phyloP scores from a whole-genome alignment of 805 yeast species.

The Lipomyces sp. region DNA sequence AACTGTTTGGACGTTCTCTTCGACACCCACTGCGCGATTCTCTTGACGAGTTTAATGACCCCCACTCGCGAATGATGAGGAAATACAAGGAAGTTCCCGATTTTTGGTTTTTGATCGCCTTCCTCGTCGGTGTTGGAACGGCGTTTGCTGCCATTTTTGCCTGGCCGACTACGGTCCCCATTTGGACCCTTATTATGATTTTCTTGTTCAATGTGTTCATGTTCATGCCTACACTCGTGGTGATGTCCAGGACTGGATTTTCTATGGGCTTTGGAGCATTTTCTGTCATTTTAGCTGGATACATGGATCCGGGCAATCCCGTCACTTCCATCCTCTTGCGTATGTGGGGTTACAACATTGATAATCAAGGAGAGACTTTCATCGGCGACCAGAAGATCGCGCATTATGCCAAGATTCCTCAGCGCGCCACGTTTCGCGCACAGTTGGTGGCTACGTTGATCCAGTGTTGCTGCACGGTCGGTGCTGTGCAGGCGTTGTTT shows the following conservation, averaged over 20 bases:
- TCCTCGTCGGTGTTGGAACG: slow-evolving; percentile 44
- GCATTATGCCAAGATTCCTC: slow-evolving; percentile 47
- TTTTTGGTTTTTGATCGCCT: slow-evolving; percentile 47
- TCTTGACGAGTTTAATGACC: slow-evolving; percentile 35
- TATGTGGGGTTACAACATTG: slow-evolving; percentile 55
- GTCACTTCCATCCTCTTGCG: slow-evolving; percentile 51
- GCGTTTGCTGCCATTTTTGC: slow-evolving; percentile 41
- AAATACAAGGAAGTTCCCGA: slow-evolving; percentile 44
- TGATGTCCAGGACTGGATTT: slow-evolving; percentile 45
- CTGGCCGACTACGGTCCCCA: slow-evolving; percentile 40
- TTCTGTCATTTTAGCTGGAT: slow-evolving; percentile 18
- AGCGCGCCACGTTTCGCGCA: slow-evolving; percentile 42
- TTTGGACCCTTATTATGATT: slow-evolving; percentile 32
- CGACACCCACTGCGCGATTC: slow-evolving; percentile 32
- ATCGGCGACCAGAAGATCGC: slow-evolving; percentile 54
- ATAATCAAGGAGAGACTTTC: slow-evolving; percentile 60
- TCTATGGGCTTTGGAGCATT: slow-evolving; percentile 39
- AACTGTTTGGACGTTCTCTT: slow-evolving; percentile 28
- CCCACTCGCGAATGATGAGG: slow-evolving; percentile 6
- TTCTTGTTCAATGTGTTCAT: slow-evolving; percentile 36
- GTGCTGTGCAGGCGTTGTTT: slow-evolving; percentile 2
- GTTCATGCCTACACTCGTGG: slow-evolving; percentile 34
- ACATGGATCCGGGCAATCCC: slow-evolving; percentile 48
- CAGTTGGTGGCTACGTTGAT: slow-evolving; percentile 27
- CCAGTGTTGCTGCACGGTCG: slow-evolving; percentile 1